Base-by-base conservation (phyloP, 441 rosid species). In the Arabidopsis lyrata region DNA sequence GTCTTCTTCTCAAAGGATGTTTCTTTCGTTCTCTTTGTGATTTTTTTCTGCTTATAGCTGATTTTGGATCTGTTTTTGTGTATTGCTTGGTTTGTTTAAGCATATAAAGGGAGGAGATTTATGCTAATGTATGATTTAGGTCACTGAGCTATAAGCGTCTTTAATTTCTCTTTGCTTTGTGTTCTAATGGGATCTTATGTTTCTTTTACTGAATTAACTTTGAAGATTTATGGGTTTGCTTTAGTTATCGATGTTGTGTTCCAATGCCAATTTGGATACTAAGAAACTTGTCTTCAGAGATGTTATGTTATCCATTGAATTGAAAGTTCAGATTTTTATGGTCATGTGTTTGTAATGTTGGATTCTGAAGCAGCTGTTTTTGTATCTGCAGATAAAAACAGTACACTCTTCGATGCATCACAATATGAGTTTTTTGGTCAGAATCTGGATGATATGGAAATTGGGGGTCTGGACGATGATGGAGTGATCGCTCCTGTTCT, bases 341-440 rank as follows among this genome's bases (percentile, higher is more conserved):
- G 14, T 41, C 35, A 5, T 35, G 74, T 20, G 47, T 62, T 68
- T 18, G 31, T 77, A 5, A 6, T 31, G 36, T 54, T 45, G 50
- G 10, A 38, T 29, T 8, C 68, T 60, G 47, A 61, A 31, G 4
- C 8, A 53, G 34, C 2, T 47, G 16, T 53, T 6, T 63, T 55
- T 55, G 58, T 62, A 5, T 68, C 42, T 59, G 81, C 92, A 89
- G 97, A 81, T 54, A 18, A 53, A 16, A 77, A 49, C 2, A 80
- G 68, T 77, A 56, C 75, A 8, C 78, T 83, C 60, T 93, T 90
- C 76, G 95, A 93, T 81, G 97, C 98, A 38, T 74, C 98, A 31
- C 95, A 79, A 66, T 93, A 93, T 66, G 95, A 84, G 57, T 93
- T 93, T 73, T 93, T 93, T 76, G 92, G 92, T 66, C 90, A 82